Evolutionary conservation across 495 filamentous ascomycete genomes (phyloP).

Genomic region (Clavariopsis aquatica): DNA sequence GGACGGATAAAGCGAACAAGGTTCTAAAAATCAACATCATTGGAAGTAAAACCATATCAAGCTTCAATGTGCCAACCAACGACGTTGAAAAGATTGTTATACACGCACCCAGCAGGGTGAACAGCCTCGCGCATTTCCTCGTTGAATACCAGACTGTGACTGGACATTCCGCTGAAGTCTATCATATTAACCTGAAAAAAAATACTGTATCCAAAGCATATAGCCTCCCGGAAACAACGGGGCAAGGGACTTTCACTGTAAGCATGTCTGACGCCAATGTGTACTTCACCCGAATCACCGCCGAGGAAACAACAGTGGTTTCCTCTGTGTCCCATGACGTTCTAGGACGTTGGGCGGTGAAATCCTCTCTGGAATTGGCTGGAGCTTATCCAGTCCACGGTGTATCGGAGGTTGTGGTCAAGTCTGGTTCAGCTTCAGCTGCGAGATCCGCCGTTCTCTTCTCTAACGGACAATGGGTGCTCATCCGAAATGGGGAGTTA

Average conservation of each 20-base stretch:
- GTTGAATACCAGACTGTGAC: slow-evolving; percentile 74
- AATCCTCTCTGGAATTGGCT: slow-evolving; percentile 23
- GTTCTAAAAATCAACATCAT: slow-evolving; percentile 78
- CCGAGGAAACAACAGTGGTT: slow-evolving; percentile 67
- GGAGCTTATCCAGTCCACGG: slow-evolving; percentile 58
- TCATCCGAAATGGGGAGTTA: slow-evolving; percentile 77
- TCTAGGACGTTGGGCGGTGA: slow-evolving; percentile 68
- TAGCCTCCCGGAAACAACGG: slow-evolving; percentile 65
- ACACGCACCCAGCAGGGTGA: slow-evolving; percentile 69
- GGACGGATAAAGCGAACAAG: slow-evolving; percentile 70
- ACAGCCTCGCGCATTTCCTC: slow-evolving; percentile 75
- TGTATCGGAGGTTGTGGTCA: slow-evolving; percentile 78
- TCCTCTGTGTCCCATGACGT: slow-evolving; percentile 77
- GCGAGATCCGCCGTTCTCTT: slow-evolving; percentile 73
- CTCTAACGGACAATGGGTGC: slow-evolving; percentile 73
- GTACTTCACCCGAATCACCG: slow-evolving; percentile 80
- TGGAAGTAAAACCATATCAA: slow-evolving; percentile 64
- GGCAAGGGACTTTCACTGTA: slow-evolving; percentile 73
- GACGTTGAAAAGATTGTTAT: slow-evolving; percentile 66
- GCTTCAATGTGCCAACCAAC: slow-evolving; percentile 55
- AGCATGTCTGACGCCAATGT: slow-evolving; percentile 77
- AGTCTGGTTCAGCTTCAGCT: slow-evolving; percentile 64
- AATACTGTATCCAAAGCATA: slow-evolving; percentile 70
- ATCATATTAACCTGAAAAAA: slow-evolving; percentile 72
- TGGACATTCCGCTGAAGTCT: slow-evolving; percentile 81